A percentile compares a stretch with the other conserved stretches of the same genome.
phyloP scores from a whole-genome alignment of 768 basidiomycete genomes.

The Auricularia cornea region DNA sequence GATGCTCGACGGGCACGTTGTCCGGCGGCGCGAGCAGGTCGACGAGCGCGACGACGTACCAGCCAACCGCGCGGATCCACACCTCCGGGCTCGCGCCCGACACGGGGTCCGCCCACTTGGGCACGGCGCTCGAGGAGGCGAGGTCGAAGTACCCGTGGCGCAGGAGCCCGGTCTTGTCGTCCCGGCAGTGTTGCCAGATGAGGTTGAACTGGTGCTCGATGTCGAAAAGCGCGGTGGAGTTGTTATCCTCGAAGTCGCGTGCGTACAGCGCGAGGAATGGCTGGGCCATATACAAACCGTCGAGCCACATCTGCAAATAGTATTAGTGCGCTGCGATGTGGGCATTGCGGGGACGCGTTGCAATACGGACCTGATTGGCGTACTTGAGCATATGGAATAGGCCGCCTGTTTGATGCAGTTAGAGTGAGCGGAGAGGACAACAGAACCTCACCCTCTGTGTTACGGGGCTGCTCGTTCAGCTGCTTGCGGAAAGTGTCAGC shows the following conservation, averaged over 20 bases:
- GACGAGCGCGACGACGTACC: conserved; percentile 40
- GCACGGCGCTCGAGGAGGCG: conserved; percentile 13
- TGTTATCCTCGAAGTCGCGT: conserved; percentile 25
- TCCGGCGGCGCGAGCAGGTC: conserved; percentile 28
- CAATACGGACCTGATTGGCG: not conserved
- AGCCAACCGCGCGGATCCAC: too few species aligned
- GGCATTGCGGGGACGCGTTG: too few species aligned
- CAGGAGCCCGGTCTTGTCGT: conserved; percentile 32
- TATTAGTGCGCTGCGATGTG: too few species aligned
- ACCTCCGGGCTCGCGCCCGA: conserved; percentile 41
- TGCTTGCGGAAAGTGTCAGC: conserved; percentile 33
- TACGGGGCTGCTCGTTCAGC: conserved; percentile 35
- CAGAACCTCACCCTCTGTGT: conserved; percentile 36
- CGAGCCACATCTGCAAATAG: conserved; percentile 31
- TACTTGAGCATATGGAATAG: not conserved
- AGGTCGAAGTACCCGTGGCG: conserved; percentile 45
- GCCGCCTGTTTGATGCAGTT: conserved; percentile 31
- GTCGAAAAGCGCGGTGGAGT: conserved; percentile 33
- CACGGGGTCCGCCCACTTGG: conserved; percentile 37
- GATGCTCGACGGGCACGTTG: conserved; percentile 25
- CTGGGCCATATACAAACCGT: conserved; percentile 41
- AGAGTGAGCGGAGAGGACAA: too few species aligned
- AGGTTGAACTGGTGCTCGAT: conserved; percentile 35
- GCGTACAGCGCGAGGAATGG: conserved; percentile 37
- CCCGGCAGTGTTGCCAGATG: conserved; percentile 36